A percentile compares a stretch with the other conserved stretches of the same genome.
These are phyloP conservation scores for Aegle marmelos DNA, from an alignment of 345 rosid species.

Conservation along the genomic window DNA sequence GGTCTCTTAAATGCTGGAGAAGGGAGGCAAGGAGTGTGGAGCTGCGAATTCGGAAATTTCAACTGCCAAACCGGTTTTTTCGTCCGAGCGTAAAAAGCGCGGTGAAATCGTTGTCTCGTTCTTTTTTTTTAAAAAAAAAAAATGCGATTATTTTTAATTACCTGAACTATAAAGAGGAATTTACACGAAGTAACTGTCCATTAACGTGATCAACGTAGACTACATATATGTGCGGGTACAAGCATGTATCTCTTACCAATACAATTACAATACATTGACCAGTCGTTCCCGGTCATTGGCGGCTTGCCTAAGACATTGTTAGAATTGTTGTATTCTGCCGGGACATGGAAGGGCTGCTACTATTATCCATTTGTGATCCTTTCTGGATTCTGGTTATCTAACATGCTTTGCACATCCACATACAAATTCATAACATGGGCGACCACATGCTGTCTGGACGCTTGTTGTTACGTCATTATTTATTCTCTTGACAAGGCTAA, in stretches of 20 bases:
- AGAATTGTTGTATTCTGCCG: not conserved
- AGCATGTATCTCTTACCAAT: not conserved
- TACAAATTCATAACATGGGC: not conserved
- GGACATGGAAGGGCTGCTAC: not conserved
- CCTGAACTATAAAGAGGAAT: too few species aligned
- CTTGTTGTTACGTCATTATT: not conserved
- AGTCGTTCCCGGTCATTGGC: not conserved
- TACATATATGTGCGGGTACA: too few species aligned
- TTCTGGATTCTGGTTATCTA: not conserved
- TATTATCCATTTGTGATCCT: not conserved
- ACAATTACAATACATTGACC: not conserved
- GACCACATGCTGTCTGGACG: not conserved
- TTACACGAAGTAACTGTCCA: not conserved
- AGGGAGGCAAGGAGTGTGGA: not conserved
- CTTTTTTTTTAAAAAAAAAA: not conserved
- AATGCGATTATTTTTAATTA: not conserved
- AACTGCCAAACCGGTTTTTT: constrained; percentile 14
- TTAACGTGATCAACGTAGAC: too few species aligned
- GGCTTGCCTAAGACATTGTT: not conserved
- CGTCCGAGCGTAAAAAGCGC: not conserved
- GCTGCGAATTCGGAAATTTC: not conserved
- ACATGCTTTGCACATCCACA: not conserved
- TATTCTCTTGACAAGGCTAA: not conserved
- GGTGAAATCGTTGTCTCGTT: constrained; percentile 2
- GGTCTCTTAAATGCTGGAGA: constrained; percentile 15